A percentile compares a stretch with the other conserved stretches of the same genome.
Conservation (phyloP, 1,139 yeast species). For the Diutina siamensis region DNA sequence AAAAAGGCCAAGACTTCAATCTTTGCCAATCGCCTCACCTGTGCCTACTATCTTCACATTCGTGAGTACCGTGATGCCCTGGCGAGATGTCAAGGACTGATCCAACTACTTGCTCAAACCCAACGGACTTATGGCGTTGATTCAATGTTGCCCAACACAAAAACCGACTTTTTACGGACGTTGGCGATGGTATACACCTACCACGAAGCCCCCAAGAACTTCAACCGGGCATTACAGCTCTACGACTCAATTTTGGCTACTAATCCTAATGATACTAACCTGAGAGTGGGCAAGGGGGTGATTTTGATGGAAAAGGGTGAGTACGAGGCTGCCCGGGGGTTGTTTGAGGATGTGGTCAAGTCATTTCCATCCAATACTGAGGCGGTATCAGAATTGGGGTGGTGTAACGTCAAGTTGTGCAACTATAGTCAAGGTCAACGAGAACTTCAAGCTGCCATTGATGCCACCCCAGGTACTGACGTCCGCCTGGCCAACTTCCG, state of each 20-base stretch:
- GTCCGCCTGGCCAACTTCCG: slow-evolving; percentile 41
- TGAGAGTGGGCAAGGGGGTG: slow-evolving; percentile 73
- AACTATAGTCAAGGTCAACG: slow-evolving; percentile 43
- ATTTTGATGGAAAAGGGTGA: slow-evolving; percentile 60
- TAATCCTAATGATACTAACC: slow-evolving; percentile 42
- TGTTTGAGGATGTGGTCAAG: slow-evolving; percentile 40
- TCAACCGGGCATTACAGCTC: slow-evolving; percentile 56
- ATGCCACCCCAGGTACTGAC: slow-evolving; percentile 36
- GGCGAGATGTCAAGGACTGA: slow-evolving; percentile 50
- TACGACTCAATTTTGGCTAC: slow-evolving; percentile 50
- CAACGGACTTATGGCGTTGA: slow-evolving; percentile 35
- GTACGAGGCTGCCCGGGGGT: slow-evolving; percentile 36
- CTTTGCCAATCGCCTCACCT: slow-evolving; percentile 53
- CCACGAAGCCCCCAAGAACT: slow-evolving; percentile 84
- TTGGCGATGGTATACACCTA: slow-evolving; percentile 74
- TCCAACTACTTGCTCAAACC: slow-evolving; percentile 40
- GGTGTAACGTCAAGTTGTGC: slow-evolving; percentile 60
- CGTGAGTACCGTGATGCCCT: slow-evolving; percentile 58
- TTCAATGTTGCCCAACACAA: slow-evolving; percentile 33
- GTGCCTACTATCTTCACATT: slow-evolving; percentile 46
- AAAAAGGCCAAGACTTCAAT: slow-evolving; percentile 36
- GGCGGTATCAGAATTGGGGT: slow-evolving; percentile 62
- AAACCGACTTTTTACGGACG: slow-evolving; percentile 48
- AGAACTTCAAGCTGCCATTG: slow-evolving; percentile 33
- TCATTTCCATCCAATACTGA: slow-evolving; percentile 43